Evolutionary conservation across 495 filamentous ascomycete genomes (phyloP).

Genomic region (Astrocystis sublimbata): DNA sequence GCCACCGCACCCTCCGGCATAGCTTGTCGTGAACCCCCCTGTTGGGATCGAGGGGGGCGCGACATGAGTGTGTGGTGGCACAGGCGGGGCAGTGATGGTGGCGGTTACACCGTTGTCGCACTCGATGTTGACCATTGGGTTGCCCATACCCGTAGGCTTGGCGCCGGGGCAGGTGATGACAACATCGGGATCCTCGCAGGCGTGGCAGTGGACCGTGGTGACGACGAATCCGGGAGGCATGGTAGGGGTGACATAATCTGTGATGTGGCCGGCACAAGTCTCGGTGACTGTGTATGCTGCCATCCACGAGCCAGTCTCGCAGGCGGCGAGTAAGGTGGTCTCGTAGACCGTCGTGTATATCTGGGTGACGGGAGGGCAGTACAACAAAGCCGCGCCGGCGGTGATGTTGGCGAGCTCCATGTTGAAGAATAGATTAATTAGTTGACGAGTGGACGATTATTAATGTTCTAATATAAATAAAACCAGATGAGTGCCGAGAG

Average conservation of each 20-base stretch:
- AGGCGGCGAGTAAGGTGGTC: constrained; percentile 40
- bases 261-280: constrained; percentile 36
- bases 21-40: neutral
- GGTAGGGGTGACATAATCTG: constrained; percentile 24
- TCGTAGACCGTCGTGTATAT: constrained; percentile 47
- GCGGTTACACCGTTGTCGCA: constrained; percentile 40
- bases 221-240: constrained; percentile 43
- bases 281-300: constrained; percentile 51
- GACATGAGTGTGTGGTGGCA: neutral
- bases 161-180: constrained; percentile 40
- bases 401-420: constrained; percentile 31
- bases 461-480: constrained; percentile 7
- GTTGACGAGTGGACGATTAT: neutral
- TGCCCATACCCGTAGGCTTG: constrained; percentile 28
- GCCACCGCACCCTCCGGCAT: neutral
- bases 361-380: constrained; percentile 26
- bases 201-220: constrained; percentile 37
- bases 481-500: constrained; percentile 15
- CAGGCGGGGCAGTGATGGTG: constrained; percentile 26
- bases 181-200: constrained; percentile 31
- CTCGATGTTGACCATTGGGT: constrained; percentile 25
- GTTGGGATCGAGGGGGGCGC: neutral
- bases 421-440: constrained; percentile 14
- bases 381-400: constrained; percentile 20
- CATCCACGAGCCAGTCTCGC: constrained; percentile 40